Base-by-base conservation (phyloP, 441 rosid species). In the Syzygium malaccense region DNA sequence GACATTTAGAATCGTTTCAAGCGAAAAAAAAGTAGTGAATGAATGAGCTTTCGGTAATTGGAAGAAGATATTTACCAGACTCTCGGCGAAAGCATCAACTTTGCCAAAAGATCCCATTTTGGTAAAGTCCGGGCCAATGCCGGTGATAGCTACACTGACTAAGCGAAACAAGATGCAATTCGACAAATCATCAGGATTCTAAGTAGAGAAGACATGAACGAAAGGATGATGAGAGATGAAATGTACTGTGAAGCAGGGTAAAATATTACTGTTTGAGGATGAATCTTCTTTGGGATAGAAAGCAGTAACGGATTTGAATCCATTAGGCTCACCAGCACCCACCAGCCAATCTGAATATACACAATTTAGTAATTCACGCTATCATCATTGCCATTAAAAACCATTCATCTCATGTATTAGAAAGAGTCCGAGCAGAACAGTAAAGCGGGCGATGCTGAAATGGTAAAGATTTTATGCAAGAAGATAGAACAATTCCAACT, bases 61-160 rank as follows among this genome's bases (percentile, higher is more conserved):
- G 17, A 23, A 58, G 49, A 57, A 12, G 58, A 54, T 64, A 54
- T 33, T 32, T 33, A 96, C 99, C 94, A 98, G 91, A 85, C 96
- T 97, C 87, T 98, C 99, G 0, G 99, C 98, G 54, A 98, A 98
- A 15, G 92, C 99, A 19, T 95, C 99, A 8, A 98, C 99, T 91
- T 98, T 98, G 89, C 99, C 99, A 86, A 98, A 98, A 32, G 99
- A 98, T 71, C 97, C 99, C 96, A 98, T 93, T 89, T 91, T 92
- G 18, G 99, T 98, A 79, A 95, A 98, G 92, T 98, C 98, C 5
- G 99, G 96, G 75, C 98, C 98, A n/a, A 98, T 91, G 86, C 98
- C 99, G 68, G 99, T 94, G 94, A 98, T 98, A 55, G 93, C 96
- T 8, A 95, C 91, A 75, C 94, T 95, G 85, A 96, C 98, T 96